phyloP scores from a whole-genome alignment of 2,329 filamentous ascomycete species.

The Cladobotryum protrusum region DNA sequence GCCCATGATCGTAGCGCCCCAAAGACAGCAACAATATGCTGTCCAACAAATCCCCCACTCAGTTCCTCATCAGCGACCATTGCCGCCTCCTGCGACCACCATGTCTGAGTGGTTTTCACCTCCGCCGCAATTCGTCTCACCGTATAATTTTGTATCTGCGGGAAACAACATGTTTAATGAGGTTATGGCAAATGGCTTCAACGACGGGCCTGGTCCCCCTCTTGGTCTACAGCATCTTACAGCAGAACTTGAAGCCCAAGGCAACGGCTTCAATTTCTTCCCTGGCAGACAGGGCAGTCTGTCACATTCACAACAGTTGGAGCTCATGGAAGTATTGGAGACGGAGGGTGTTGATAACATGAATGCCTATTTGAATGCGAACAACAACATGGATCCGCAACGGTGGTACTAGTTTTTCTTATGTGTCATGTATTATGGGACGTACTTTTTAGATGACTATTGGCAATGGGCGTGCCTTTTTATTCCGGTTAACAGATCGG shows the following conservation, averaged over 20 bases:
- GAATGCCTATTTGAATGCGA: slow-evolving; percentile 49
- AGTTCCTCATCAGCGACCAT: slow-evolving; percentile 34
- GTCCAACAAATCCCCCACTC: slow-evolving; percentile 34
- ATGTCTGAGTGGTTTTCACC: slow-evolving; percentile 50
- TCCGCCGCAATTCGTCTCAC: slow-evolving; percentile 47
- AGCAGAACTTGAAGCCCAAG: slow-evolving; percentile 17
- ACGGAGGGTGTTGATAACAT: slow-evolving; percentile 59
- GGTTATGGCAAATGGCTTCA: slow-evolving; percentile 24
- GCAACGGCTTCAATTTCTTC: slow-evolving; percentile 26
- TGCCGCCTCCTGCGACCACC: slow-evolving; percentile 35
- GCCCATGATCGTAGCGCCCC: slow-evolving; percentile 13
- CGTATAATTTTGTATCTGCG: slow-evolving; percentile 42
- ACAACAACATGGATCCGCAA: slow-evolving; percentile 21
- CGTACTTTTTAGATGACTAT: background rate
- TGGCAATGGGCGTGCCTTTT: background rate
- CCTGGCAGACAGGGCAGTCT: slow-evolving; percentile 59
- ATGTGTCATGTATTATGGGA: background rate
- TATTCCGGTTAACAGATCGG: background rate
- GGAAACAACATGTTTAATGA: slow-evolving; percentile 38
- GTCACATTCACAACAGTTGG: slow-evolving; percentile 73
- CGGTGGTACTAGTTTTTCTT: slow-evolving; percentile 27
- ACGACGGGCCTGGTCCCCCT: slow-evolving; percentile 23
- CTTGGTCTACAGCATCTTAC: slow-evolving; percentile 28
- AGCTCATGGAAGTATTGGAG: slow-evolving; percentile 76
- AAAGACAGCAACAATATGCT: slow-evolving; percentile 27